Conservation (phyloP, 805 yeast genomes). For the Wickerhamiella australiensis region DNA sequence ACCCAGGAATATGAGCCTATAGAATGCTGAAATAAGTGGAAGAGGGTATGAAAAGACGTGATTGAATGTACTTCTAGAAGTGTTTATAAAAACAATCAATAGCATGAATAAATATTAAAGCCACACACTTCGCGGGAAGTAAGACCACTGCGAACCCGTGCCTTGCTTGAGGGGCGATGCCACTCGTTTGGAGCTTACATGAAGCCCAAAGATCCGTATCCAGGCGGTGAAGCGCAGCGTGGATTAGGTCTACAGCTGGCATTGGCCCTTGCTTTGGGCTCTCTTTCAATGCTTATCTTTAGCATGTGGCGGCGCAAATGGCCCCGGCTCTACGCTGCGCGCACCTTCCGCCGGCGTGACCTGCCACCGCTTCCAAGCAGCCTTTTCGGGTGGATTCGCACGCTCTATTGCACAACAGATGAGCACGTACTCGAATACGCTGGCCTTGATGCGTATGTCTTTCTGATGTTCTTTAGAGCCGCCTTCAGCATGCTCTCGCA, state of each 20-base stretch:
- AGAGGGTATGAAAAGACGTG: no score
- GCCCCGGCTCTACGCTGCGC: slow-evolving; percentile 77
- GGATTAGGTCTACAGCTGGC: slow-evolving; percentile 68
- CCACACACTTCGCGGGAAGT: no score
- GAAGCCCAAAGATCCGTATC: slow-evolving; percentile 7
- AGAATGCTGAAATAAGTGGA: no score
- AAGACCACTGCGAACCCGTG: no score
- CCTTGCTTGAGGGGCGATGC: no score
- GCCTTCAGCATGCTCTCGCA: slow-evolving; percentile 55
- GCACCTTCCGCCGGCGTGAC: slow-evolving; percentile 42
- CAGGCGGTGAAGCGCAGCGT: slow-evolving; percentile 27
- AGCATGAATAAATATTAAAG: no score
- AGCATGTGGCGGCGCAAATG: slow-evolving; percentile 58
- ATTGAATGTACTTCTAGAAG: no score
- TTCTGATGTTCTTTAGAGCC: slow-evolving; percentile 81
- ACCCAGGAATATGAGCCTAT: no score
- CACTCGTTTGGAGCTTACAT: neutral
- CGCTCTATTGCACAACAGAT: slow-evolving; percentile 53
- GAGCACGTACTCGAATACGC: slow-evolving; percentile 74
- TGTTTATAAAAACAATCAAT: no score
- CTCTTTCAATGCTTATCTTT: slow-evolving; percentile 54
- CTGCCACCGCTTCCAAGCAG: slow-evolving; percentile 50
- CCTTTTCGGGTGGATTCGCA: slow-evolving; percentile 71
- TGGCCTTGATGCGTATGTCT: slow-evolving; percentile 90
- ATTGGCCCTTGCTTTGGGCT: slow-evolving; percentile 58